A percentile compares a stretch with the other conserved stretches of the same genome.
These are phyloP conservation scores for Pseudogymnoascus sp. DNA, from an alignment of 2,329 filamentous ascomycete genomes.

Conservation along the genomic window DNA sequence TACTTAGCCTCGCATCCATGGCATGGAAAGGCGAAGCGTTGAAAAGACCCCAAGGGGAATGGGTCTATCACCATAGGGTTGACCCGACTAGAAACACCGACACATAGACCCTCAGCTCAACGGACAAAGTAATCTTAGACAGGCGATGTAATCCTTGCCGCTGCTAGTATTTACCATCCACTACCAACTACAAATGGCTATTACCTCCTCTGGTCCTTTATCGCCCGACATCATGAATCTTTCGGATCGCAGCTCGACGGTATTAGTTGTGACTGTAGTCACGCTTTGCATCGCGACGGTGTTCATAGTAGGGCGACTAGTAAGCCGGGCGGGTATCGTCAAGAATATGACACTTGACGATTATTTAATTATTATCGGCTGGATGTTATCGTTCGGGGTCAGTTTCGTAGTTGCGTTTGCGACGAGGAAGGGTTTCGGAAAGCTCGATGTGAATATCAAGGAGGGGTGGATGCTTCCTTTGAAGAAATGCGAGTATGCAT, in stretches of 20 bases:
- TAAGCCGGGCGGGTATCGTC: neutral
- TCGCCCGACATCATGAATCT: neutral
- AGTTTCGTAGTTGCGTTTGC: constrained; percentile 57
- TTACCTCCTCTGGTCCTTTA: neutral
- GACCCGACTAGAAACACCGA: too few species aligned
- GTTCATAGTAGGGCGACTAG: neutral
- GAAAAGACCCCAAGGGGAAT: too few species aligned
- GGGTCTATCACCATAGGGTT: too few species aligned
- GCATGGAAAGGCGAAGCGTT: too few species aligned
- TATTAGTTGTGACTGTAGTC: neutral
- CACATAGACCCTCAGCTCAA: too few species aligned
- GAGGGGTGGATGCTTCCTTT: constrained; percentile 38
- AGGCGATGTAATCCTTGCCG: too few species aligned
- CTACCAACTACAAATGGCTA: neutral
- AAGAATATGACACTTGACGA: constrained; percentile 54
- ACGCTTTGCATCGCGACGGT: neutral
- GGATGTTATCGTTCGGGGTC: constrained; percentile 59
- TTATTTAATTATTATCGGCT: constrained; percentile 68
- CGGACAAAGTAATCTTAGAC: too few species aligned
- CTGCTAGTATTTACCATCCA: too few species aligned
- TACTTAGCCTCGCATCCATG: too few species aligned
- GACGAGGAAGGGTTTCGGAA: constrained; percentile 55
- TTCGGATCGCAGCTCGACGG: neutral
- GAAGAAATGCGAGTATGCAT: constrained; percentile 50
- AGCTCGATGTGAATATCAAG: constrained; percentile 51